phyloP scores from a whole-genome alignment of 257 asterid species.

The Rhazya stricta region DNA sequence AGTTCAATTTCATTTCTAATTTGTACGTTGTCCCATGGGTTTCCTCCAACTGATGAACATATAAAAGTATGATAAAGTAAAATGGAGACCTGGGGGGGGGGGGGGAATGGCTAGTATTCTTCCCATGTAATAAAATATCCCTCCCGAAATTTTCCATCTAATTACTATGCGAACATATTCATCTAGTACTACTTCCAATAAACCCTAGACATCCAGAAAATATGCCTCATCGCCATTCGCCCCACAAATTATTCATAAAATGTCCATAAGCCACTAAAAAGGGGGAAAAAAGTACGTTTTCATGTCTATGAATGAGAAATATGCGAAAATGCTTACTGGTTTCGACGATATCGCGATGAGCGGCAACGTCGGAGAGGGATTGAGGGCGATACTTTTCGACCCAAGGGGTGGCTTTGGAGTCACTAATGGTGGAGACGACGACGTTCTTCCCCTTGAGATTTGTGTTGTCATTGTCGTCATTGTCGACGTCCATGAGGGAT shows the following conservation, averaged over 20 bases:
- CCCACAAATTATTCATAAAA: constrained; percentile 29
- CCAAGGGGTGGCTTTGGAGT: constrained; percentile 75
- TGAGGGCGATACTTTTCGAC: constrained; percentile 98
- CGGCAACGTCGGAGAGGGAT: constrained; percentile 93
- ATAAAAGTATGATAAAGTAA: not conserved
- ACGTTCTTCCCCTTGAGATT: constrained; percentile 56
- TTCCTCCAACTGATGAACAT: not conserved
- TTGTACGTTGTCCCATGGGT: not conserved
- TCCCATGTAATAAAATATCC: no score
- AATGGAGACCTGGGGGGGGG: no score
- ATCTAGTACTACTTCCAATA: not conserved
- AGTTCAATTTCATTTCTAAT: not conserved
- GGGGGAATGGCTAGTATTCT: no score
- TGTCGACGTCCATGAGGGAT: constrained; percentile 77
- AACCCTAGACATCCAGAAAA: not conserved
- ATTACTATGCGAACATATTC: not conserved
- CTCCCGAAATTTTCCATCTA: no score
- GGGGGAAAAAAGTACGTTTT: not conserved
- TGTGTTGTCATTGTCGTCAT: constrained; percentile 27
- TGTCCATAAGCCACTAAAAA: not conserved
- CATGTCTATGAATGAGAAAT: not conserved
- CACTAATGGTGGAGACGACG: constrained; percentile 34
- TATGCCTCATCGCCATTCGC: not conserved
- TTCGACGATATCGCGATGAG: constrained; percentile 91
- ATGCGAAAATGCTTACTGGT: constrained; percentile 48